Evolutionary conservation across 768 basidiomycete species (phyloP).

Genomic region (Podaxis pistillaris): DNA sequence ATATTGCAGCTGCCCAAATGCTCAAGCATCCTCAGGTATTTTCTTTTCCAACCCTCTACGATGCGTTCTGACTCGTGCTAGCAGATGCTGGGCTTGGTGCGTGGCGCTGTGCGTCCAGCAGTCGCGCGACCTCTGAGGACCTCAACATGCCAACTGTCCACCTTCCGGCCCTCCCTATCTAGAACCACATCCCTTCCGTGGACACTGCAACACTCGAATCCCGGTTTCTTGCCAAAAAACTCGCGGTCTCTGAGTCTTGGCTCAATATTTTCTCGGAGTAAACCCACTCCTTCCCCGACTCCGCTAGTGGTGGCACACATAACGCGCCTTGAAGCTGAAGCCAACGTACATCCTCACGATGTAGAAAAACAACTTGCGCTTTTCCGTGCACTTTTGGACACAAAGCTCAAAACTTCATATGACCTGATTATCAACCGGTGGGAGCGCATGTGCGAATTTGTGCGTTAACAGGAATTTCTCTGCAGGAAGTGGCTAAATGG

Average conservation of each 20-base stretch:
- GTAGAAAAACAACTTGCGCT: conserved; percentile 67
- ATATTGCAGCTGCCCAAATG: conserved; percentile 22
- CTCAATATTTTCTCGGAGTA: conserved; percentile 48
- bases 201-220: conserved; percentile 15
- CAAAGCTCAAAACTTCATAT: conserved; percentile 64
- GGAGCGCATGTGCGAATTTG: conserved; percentile 84
- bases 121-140: conserved; percentile 1
- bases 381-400: conserved; percentile 63
- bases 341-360: conserved; percentile 71
- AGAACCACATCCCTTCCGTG: conserved; percentile 5
- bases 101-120: conserved; percentile 13
- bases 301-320: conserved; percentile 69
- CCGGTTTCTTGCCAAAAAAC: conserved; percentile 21
- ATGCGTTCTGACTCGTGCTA: neutral
- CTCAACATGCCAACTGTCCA: conserved; percentile 18
- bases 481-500: neutral
- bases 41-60: neutral
- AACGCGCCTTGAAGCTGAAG: conserved; percentile 74
- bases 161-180: conserved; percentile 1
- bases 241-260: conserved; percentile 38
- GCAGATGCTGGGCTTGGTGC: conserved; percentile 16
- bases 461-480: conserved; percentile 36
- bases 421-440: conserved; percentile 75
- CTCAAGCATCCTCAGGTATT: conserved; percentile 17
- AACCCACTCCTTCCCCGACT: conserved; percentile 46